phyloP scores from a whole-genome alignment of 768 basidiomycete genomes.

The Lentinula boryana region DNA sequence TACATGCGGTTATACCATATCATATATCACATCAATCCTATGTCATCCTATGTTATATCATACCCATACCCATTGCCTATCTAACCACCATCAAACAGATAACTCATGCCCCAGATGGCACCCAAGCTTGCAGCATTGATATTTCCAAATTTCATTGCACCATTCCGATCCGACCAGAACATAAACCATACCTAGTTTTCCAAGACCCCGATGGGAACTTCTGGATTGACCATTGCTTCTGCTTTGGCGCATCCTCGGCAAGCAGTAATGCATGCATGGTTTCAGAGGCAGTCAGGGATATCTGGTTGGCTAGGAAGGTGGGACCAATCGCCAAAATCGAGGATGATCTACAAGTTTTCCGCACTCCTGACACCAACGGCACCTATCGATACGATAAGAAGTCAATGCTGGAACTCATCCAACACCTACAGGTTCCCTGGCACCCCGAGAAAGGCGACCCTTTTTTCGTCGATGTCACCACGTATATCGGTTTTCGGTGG shows the following conservation, averaged over 20 bases:
- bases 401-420: conserved; percentile 5
- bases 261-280: conserved; percentile 7
- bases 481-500: conserved; percentile 24
- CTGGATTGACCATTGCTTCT: conserved; percentile 10
- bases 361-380: background rate
- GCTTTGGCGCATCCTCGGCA: conserved; percentile 1
- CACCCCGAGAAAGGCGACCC: conserved; percentile 15
- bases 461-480: conserved; percentile 13
- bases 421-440: conserved; percentile 17
- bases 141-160: background rate
- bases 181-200: conserved; percentile 10
- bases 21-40: no score
- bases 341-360: conserved; percentile 23
- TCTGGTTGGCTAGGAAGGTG: conserved; percentile 4
- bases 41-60: no score
- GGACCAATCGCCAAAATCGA: conserved; percentile 19
- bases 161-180: conserved; percentile 4
- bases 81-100: no score
- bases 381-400: background rate
- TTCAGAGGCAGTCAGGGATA: conserved; percentile 8
- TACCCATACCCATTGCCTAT: no score
- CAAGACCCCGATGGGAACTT: background rate
- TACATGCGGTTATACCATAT: no score
- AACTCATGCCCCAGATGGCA: background rate
- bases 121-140: conserved; percentile 8